Evolutionary conservation across 306 rosid genomes (phyloP).

Genomic region (Trichosanthes truncata): DNA sequence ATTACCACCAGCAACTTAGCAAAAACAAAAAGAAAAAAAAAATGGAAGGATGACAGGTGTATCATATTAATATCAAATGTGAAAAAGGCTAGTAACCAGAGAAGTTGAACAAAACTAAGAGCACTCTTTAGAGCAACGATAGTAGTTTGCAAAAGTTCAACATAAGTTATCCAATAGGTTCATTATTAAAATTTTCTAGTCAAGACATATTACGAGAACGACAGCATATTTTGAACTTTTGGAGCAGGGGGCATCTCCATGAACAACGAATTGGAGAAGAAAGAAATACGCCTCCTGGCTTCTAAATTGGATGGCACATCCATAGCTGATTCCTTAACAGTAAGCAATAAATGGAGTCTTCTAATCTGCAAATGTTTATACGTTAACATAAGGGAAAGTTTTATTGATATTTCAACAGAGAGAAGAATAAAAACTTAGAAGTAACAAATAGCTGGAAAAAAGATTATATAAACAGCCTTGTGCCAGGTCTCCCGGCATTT

Average conservation of each 20-base stretch:
- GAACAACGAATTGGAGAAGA: constrained; percentile 90
- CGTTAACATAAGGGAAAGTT: constrained; percentile 8
- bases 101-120: background rate
- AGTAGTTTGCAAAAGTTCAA: background rate
- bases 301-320: constrained; percentile 95
- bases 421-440: background rate
- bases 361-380: constrained; percentile 45
- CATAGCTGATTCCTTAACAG: constrained; percentile 96
- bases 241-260: constrained; percentile 97
- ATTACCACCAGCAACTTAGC: background rate
- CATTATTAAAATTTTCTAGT: background rate
- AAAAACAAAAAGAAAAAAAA: background rate
- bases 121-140: background rate
- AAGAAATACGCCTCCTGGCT: constrained; percentile 87
- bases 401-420: background rate
- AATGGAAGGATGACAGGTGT: background rate
- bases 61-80: background rate
- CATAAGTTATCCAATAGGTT: background rate
- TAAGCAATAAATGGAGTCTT: constrained; percentile 84
- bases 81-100: background rate
- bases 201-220: constrained; percentile 74
- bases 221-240: constrained; percentile 87
- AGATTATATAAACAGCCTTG: background rate
- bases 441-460: background rate
- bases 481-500: background rate